Evolutionary conservation across 305 asterid species (phyloP).

Genomic region (Ruellia speciosa): DNA sequence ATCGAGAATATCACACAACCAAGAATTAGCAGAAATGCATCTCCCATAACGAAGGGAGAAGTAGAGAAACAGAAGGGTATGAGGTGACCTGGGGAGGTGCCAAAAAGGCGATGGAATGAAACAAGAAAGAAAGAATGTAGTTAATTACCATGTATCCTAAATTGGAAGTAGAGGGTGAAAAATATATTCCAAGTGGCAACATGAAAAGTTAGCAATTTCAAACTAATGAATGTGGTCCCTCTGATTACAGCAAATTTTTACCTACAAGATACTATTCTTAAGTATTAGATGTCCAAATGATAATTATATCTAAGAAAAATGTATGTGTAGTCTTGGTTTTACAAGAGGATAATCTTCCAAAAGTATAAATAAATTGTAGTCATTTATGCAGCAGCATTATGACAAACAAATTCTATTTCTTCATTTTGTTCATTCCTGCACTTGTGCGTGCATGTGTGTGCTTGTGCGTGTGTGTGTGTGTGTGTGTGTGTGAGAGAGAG

Average conservation of each 20-base stretch:
- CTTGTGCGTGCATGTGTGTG: neutral
- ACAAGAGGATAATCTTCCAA: constrained; percentile 1
- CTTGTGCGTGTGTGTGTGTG: neutral
- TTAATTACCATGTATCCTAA: constrained; percentile 12
- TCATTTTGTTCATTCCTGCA: neutral
- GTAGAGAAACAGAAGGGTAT: constrained; percentile 6
- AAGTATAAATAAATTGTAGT: no score
- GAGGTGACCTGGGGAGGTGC: neutral
- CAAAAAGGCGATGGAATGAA: constrained; percentile 4
- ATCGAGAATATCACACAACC: constrained; percentile 17
- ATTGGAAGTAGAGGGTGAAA: constrained; percentile 3
- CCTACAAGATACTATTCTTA: neutral
- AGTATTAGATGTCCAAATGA: neutral
- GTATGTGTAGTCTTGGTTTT: neutral
- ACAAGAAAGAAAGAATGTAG: constrained; percentile 10
- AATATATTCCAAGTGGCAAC: constrained; percentile 4
- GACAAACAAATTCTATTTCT: neutral
- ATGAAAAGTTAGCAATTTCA: neutral
- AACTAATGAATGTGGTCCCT: neutral
- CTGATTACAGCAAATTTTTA: constrained; percentile 1
- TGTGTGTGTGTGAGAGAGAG: constrained; percentile 16
- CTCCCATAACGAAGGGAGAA: neutral
- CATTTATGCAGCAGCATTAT: constrained; percentile 4
- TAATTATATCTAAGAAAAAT: neutral
- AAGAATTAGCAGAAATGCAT: constrained; percentile 11